Percentiles rank a stretch among this genome's conserved stretches.
phyloP scores from a whole-genome alignment of 2,329 filamentous ascomycete species.

The Didymella pinodella region DNA sequence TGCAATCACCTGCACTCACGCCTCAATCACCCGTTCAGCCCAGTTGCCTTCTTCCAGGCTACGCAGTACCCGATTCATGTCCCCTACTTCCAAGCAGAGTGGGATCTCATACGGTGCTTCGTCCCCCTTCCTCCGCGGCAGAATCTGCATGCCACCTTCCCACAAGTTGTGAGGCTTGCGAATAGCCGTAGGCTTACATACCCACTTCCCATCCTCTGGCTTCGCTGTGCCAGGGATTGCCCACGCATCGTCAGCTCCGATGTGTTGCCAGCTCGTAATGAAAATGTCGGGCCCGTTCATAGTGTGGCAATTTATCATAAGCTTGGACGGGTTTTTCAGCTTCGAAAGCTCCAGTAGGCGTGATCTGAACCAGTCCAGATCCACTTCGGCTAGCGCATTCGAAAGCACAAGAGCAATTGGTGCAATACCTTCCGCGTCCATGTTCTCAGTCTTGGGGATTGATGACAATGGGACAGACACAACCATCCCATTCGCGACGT shows the following conservation, averaged over 20 bases:
- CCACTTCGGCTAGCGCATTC: neutral
- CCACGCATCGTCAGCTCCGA: slow-evolving; percentile 35
- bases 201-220: slow-evolving; percentile 1
- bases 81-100: slow-evolving; percentile 29
- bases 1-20: neutral
- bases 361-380: slow-evolving; percentile 21
- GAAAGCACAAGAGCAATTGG: slow-evolving; percentile 5
- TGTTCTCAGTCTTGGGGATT: neutral
- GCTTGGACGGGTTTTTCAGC: slow-evolving; percentile 9
- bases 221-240: slow-evolving; percentile 31
- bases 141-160: slow-evolving; percentile 37
- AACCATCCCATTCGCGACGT: slow-evolving; percentile 18
- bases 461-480: slow-evolving; percentile 5
- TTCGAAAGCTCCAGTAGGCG: slow-evolving; percentile 21
- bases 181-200: slow-evolving; percentile 28
- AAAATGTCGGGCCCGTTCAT: slow-evolving; percentile 37
- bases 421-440: slow-evolving; percentile 1
- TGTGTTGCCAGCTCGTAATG: slow-evolving; percentile 41
- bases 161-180: slow-evolving; percentile 28
- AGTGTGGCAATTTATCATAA: slow-evolving; percentile 14
- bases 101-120: slow-evolving; percentile 27
- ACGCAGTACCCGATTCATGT: slow-evolving; percentile 27
- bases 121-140: slow-evolving; percentile 25
- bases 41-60: slow-evolving; percentile 14
- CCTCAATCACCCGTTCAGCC: slow-evolving; percentile 5